A percentile compares a stretch with the other conserved stretches of the same genome.
Conservation (phyloP, 2,329 filamentous ascomycete genomes). For the Cercospora berteroae region DNA sequence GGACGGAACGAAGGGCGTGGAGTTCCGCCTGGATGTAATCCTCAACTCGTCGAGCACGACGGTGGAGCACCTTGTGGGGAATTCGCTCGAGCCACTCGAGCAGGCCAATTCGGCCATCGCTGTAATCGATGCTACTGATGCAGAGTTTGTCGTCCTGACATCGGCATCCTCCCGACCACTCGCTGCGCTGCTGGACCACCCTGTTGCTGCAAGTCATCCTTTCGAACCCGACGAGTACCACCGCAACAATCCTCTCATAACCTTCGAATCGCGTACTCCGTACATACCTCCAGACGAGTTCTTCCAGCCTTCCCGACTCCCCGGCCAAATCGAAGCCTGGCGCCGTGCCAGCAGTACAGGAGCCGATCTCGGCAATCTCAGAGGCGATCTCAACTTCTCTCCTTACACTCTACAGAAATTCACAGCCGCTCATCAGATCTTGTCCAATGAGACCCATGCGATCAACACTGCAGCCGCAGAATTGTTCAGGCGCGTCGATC, state of each 20-base stretch:
- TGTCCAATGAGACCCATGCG: slow-evolving; percentile 66
- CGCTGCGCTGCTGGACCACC: slow-evolving; percentile 51
- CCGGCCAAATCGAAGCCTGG: slow-evolving; percentile 42
- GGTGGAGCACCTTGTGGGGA: slow-evolving; percentile 45
- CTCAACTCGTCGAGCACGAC: slow-evolving; percentile 52
- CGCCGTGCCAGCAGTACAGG: slow-evolving; percentile 21
- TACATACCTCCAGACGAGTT: slow-evolving; percentile 55
- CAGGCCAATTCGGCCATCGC: slow-evolving; percentile 48
- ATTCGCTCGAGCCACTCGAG: slow-evolving; percentile 29
- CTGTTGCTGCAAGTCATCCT: slow-evolving; percentile 60
- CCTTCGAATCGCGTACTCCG: slow-evolving; percentile 60
- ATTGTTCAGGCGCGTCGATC: slow-evolving; percentile 68
- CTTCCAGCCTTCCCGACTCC: slow-evolving; percentile 56
- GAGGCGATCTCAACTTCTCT: slow-evolving; percentile 67
- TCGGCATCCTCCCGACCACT: slow-evolving; percentile 38
- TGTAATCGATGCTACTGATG: slow-evolving; percentile 53
- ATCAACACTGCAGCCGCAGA: slow-evolving; percentile 70
- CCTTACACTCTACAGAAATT: slow-evolving; percentile 69
- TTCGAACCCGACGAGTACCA: slow-evolving; percentile 26
- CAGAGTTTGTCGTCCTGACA: slow-evolving; percentile 59
- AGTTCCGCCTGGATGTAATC: slow-evolving; percentile 57
- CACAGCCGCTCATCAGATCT: slow-evolving; percentile 68
- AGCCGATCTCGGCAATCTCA: slow-evolving; percentile 54
- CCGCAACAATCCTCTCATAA: slow-evolving; percentile 34
- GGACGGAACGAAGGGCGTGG: slow-evolving; percentile 49